Evolutionary conservation across 345 rosid genomes (phyloP).

Genomic region (Pistacia integerrima): DNA sequence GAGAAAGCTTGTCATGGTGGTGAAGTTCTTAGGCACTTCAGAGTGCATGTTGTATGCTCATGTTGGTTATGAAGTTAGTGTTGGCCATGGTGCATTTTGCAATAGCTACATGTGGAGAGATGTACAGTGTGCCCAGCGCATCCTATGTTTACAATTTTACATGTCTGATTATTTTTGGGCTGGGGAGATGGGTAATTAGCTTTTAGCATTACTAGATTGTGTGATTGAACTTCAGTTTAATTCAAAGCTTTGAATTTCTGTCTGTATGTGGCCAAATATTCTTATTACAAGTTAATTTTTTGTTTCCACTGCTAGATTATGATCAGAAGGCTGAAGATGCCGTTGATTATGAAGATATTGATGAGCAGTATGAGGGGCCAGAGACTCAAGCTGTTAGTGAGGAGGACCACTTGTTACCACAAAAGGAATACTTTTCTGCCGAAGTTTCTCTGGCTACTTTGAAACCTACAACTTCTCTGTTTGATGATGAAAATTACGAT

Average conservation of each 20-base stretch:
- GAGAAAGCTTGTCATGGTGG: not conserved
- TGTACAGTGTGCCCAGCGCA: too few relatives aligned
- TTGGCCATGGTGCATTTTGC: too few relatives aligned
- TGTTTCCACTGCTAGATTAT: conserved; percentile 63
- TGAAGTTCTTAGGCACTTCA: too few relatives aligned
- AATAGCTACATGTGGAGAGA: too few relatives aligned
- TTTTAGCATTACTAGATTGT: not conserved
- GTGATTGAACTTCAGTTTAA: not conserved
- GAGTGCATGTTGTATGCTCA: too few relatives aligned
- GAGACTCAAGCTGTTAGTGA: conserved; percentile 76
- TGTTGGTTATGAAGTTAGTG: too few relatives aligned
- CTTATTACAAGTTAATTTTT: conserved; percentile 30
- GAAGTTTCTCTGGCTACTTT: conserved; percentile 48
- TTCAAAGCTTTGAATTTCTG: not conserved
- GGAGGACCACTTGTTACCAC: conserved; percentile 81
- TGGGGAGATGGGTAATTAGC: not conserved
- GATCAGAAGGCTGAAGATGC: conserved; percentile 93
- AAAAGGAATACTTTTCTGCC: conserved; percentile 63
- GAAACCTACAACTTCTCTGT: conserved; percentile 50
- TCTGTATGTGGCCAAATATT: conserved; percentile 18
- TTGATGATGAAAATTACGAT: conserved; percentile 93
- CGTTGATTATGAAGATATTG: conserved; percentile 91
- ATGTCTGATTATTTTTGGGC: not conserved
- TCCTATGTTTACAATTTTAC: not conserved
- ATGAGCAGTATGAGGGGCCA: conserved; percentile 93